A percentile compares a stretch with the other conserved stretches of the same genome.
phyloP scores from a whole-genome alignment of 179 eudicot species.

The Beta macrorhiza region DNA sequence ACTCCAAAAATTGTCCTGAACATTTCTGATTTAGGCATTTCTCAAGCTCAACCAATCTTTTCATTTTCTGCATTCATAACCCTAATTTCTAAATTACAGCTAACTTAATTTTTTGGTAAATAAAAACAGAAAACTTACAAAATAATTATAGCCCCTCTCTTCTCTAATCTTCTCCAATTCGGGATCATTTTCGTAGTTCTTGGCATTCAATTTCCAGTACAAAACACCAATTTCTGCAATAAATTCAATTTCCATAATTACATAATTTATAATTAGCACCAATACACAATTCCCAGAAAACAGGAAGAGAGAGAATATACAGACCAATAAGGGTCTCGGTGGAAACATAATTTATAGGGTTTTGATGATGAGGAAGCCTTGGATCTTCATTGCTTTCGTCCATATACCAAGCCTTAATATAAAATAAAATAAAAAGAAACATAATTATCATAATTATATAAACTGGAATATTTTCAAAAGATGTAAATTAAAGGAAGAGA shows the following conservation, averaged over 20 bases:
- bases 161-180: constrained; percentile 67
- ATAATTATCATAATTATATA: too few species aligned
- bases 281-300: background rate
- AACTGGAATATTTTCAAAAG: too few species aligned
- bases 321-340: constrained; percentile 53
- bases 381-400: constrained; percentile 64
- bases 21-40: too few species aligned
- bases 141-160: constrained; percentile 68
- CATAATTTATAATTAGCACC: background rate
- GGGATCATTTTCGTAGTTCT: constrained; percentile 63
- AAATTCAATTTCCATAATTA: background rate
- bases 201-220: constrained; percentile 67
- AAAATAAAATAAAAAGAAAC: too few species aligned
- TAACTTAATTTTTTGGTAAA: background rate
- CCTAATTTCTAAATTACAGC: too few species aligned
- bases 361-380: constrained; percentile 72
- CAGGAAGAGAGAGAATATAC: background rate
- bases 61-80: too few species aligned
- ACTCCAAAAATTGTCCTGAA: too few species aligned
- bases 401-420: constrained; percentile 49
- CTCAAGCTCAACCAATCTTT: too few species aligned
- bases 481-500: background rate
- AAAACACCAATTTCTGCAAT: constrained; percentile 67
- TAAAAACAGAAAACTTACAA: constrained; percentile 34
- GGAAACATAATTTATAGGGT: constrained; percentile 61